Base-by-base conservation (phyloP, 108 stramenopile species). In the Ochromonas danica region DNA sequence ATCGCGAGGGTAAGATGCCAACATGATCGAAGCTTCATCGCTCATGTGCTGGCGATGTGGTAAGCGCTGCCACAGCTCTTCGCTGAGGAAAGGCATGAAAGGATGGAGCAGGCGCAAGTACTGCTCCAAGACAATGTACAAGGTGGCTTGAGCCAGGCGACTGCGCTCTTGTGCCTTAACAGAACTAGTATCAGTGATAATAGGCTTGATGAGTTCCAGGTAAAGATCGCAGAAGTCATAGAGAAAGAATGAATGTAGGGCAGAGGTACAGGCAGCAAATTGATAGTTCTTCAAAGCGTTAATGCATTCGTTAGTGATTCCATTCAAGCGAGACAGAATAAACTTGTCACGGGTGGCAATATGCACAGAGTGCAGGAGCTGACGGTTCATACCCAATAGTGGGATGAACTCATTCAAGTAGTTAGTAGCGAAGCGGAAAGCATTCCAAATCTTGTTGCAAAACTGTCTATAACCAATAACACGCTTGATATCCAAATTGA, bases 381-480 rank as follows among this genome's bases (percentile, higher is more conserved):
- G 70, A 40, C 70, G 51, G 41, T 40, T 17, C 39, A 45, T 45
- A 10, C 41, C 27, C n/a, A 38, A 17, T 2, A 17, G 51, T 30
- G 84, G 85, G 0, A 27, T 17, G 31, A 85, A 17, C 28, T 86
- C 85, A 14, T 80, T 84, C 38, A 89, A 36, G 85, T 86, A 81
- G 30, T 51, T 87, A 94, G 97, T 85, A 90, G 94, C 70, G 90
- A 92, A 80, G 89, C 92, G 86, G 89, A 94, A 79, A 33, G 96
- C 96, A 85, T 99, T 97, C 98, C 98, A 99, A 43, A 99, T 89
- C 88, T 99, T 99, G 92, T 99, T 99, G 81, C 98, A 97, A 90
- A 99, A 99, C 79, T 94, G 86, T 42, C 98, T 90, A 87, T 97
- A 96, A 27, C 94, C 94, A 65, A 97, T 95, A 45, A 99, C 95